phyloP scores from a whole-genome alignment of 2,329 filamentous ascomycete genomes.

The Sarocladiaceae sp. region DNA sequence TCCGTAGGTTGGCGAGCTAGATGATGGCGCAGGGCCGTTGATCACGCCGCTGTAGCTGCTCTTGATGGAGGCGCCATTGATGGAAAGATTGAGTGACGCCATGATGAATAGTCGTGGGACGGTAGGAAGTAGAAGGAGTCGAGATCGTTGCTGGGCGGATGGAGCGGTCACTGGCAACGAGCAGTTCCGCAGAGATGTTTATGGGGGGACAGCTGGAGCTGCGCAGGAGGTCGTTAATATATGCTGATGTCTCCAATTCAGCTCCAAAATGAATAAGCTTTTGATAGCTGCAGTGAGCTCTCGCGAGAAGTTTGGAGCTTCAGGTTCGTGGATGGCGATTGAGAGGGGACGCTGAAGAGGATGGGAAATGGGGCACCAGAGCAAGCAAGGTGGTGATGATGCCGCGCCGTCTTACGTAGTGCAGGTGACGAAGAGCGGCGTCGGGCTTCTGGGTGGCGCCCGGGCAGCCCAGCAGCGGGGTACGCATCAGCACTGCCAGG shows the following conservation, averaged over 20 bases:
- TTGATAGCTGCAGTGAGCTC: not conserved
- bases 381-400: not conserved
- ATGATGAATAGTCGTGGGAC: constrained; percentile 40
- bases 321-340: not conserved
- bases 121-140: constrained; percentile 20
- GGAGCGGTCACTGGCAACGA: constrained; percentile 14
- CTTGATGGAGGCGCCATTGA: constrained; percentile 78
- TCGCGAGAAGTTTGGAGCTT: not conserved
- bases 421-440: constrained; percentile 3
- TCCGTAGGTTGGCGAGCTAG: constrained; percentile 73
- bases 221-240: not conserved
- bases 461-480: not conserved
- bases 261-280: not conserved
- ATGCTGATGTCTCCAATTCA: not conserved
- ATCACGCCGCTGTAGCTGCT: constrained; percentile 66
- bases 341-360: not conserved
- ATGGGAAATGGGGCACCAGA: constrained; percentile 4
- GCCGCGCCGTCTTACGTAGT: constrained; percentile 9
- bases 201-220: not conserved
- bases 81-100: constrained; percentile 76
- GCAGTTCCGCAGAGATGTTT: constrained; percentile 21
- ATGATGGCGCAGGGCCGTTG: constrained; percentile 45
- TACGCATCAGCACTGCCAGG: not conserved
- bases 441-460: not conserved
- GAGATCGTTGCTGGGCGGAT: constrained; percentile 21